Evolutionary conservation across 805 yeast species (phyloP).

Genomic region (Ogataea glucozyma): DNA sequence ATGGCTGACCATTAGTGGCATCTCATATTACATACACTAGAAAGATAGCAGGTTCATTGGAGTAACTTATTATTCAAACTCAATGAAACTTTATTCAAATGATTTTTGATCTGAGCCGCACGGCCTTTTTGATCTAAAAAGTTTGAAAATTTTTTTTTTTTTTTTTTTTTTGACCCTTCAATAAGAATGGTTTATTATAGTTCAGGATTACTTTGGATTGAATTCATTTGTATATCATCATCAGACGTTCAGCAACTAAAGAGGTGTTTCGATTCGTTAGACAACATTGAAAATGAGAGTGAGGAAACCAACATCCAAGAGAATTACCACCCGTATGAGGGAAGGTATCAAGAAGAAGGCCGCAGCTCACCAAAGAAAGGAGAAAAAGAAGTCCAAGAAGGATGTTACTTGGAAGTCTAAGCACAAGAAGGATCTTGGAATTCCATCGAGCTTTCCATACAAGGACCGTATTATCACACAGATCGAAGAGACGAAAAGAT

Average conservation of each 20-base stretch:
- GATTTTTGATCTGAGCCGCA: constrained; percentile 2
- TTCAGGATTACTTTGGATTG: too few species aligned
- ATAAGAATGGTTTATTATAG: too few species aligned
- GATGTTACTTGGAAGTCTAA: constrained; percentile 94
- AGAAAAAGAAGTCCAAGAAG: constrained; percentile 77
- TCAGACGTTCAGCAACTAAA: too few species aligned
- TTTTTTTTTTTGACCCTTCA: constrained; percentile 5
- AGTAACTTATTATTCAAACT: too few species aligned
- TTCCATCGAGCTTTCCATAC: constrained; percentile 93
- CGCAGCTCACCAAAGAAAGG: constrained; percentile 86
- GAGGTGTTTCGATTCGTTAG: too few species aligned
- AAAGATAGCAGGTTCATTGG: too few species aligned
- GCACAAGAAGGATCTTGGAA: constrained; percentile 85
- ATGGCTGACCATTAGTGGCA: too few species aligned
- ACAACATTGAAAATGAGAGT: constrained; percentile 35
- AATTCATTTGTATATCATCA: too few species aligned
- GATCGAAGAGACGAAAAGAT: constrained; percentile 62
- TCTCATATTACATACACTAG: too few species aligned
- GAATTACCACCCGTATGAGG: constrained; percentile 88
- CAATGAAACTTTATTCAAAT: too few species aligned
- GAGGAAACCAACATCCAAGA: constrained; percentile 71
- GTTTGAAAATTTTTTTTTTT: constrained; percentile 6
- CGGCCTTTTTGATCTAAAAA: constrained; percentile 1
- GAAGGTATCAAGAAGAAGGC: constrained; percentile 97
- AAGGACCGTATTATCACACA: constrained; percentile 78